Conservation (phyloP, 163 green algal genomes). For the Trebouxiophyceae sp. region DNA sequence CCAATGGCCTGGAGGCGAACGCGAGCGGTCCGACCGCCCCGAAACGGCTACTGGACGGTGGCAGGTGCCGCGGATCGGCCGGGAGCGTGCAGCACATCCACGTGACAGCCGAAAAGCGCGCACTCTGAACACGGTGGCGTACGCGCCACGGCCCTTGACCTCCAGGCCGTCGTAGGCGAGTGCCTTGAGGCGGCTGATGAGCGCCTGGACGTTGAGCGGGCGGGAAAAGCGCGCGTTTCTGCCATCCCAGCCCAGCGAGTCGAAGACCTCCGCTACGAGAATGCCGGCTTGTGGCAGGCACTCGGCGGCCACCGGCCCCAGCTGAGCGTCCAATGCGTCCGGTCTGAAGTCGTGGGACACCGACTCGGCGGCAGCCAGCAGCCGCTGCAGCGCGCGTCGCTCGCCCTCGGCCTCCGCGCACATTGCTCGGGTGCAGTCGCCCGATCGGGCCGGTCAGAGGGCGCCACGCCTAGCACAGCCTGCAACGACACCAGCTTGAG, state of each 20-base stretch:
- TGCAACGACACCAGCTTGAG: no score
- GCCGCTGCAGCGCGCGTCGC: no score
- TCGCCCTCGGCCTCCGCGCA: no score
- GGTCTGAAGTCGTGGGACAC: no score
- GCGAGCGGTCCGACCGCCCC: no score
- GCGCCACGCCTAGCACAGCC: no score
- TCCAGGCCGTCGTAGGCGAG: slow-evolving; percentile 42
- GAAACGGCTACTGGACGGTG: neutral
- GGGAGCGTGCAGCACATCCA: no score
- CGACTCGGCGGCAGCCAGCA: no score
- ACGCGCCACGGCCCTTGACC: slow-evolving; percentile 66
- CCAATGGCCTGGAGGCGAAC: no score
- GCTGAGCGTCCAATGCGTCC: neutral
- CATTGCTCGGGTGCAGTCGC: no score
- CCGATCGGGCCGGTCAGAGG: no score
- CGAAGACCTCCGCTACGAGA: neutral
- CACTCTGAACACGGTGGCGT: slow-evolving; percentile 67
- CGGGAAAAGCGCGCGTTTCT: slow-evolving; percentile 8
- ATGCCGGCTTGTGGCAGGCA: neutral
- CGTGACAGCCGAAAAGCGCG: no score
- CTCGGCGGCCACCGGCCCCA: neutral
- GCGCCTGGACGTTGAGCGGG: slow-evolving; percentile 4
- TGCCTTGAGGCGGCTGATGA: slow-evolving; percentile 12
- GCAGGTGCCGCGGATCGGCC: neutral
- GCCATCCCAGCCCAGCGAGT: slow-evolving; percentile 9